Evolutionary conservation across 768 basidiomycete genomes (phyloP).

Genomic region (Boletus rubroflammeus): DNA sequence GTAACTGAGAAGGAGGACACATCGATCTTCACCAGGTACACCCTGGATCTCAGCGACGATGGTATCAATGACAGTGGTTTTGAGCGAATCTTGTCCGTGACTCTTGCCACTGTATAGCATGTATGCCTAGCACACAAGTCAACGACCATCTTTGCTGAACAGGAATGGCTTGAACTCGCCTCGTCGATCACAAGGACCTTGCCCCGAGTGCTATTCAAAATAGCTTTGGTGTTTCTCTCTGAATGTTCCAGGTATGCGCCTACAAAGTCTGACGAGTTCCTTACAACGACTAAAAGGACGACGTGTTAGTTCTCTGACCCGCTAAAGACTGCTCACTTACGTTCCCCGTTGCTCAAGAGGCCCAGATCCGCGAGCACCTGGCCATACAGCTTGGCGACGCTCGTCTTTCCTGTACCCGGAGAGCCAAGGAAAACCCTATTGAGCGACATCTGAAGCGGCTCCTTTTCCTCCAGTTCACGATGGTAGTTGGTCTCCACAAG

Average conservation of each 20-base stretch:
- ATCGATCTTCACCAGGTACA: constrained; percentile 65
- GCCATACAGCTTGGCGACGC: constrained; percentile 65
- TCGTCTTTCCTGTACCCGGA: constrained; percentile 72
- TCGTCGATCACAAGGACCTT: constrained; percentile 74
- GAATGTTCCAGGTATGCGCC: constrained; percentile 57
- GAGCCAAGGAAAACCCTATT: constrained; percentile 66
- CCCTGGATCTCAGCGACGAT: constrained; percentile 73
- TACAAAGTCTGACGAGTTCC: constrained; percentile 70
- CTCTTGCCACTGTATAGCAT: constrained; percentile 53
- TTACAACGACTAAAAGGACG: constrained; percentile 48
- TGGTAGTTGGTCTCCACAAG: constrained; percentile 52
- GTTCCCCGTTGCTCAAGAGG: constrained; percentile 71
- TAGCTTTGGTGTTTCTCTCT: constrained; percentile 61
- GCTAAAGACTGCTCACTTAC: constrained; percentile 27
- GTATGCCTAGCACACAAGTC: constrained; percentile 8
- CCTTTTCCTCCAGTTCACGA: constrained; percentile 55
- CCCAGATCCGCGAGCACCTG: constrained; percentile 57
- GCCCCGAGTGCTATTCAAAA: constrained; percentile 54
- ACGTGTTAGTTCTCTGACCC: neutral
- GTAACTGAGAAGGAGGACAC: constrained; percentile 64
- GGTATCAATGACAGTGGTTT: constrained; percentile 69
- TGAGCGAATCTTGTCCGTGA: constrained; percentile 44
- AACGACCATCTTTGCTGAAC: neutral
- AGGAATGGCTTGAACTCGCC: constrained; percentile 33
- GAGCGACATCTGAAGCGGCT: constrained; percentile 51